Conservation (phyloP, 2,329 filamentous ascomycete species). For the Pyrenochaeta sp. region DNA sequence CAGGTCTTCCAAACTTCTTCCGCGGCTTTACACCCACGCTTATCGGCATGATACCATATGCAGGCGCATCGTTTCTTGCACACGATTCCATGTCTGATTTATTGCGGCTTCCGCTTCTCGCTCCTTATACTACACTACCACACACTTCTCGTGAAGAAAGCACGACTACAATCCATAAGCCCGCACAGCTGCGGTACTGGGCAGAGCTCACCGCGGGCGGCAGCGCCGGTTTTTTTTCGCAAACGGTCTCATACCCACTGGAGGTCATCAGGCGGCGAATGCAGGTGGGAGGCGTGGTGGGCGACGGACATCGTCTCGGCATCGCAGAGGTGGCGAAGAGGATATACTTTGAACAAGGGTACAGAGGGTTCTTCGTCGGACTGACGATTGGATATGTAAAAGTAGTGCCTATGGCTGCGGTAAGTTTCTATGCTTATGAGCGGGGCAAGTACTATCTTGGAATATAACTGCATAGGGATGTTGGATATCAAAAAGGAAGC, state of each 20-base stretch:
- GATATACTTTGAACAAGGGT: constrained; percentile 79
- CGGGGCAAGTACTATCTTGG: constrained; percentile 66
- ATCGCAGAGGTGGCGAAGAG: constrained; percentile 80
- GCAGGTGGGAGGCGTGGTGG: constrained; percentile 95
- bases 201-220: constrained; percentile 88
- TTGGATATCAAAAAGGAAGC: background rate
- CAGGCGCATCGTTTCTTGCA: constrained; percentile 92
- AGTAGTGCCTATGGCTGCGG: constrained; percentile 86
- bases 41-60: constrained; percentile 95
- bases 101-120: constrained; percentile 73
- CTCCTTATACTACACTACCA: constrained; percentile 78
- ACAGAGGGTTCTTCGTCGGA: constrained; percentile 88
- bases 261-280: constrained; percentile 92
- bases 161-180: constrained; percentile 60
- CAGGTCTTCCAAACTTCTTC: constrained; percentile 89
- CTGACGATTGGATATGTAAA: constrained; percentile 96
- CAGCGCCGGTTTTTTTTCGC: constrained; percentile 84
- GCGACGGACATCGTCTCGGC: constrained; percentile 80
- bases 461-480: constrained; percentile 39
- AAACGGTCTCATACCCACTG: constrained; percentile 91
- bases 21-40: constrained; percentile 90
- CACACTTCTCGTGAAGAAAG: constrained; percentile 56
- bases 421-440: constrained; percentile 74
- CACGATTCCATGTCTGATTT: constrained; percentile 91
- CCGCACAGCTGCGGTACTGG: constrained; percentile 79